phyloP scores from a whole-genome alignment of 441 rosid genomes.

The Corymbia citriodora region DNA sequence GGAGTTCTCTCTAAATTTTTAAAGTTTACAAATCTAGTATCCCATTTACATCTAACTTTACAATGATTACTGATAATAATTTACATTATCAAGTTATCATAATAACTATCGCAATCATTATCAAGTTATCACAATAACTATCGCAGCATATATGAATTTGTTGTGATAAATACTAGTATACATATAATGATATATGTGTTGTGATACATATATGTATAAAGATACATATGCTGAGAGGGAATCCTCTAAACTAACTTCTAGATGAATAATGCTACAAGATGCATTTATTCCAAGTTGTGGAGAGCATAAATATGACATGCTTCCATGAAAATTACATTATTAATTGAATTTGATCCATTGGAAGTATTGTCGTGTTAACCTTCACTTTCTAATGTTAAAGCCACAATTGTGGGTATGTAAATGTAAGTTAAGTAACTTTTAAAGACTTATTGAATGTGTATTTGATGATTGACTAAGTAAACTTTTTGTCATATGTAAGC shows the following conservation, averaged over 20 bases:
- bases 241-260: background rate
- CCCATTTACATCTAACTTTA: background rate
- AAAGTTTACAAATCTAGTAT: background rate
- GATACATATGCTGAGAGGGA: background rate
- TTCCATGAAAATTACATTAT: background rate
- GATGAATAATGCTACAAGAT: background rate
- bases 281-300: background rate
- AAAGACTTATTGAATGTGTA: no score
- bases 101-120: no score
- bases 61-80: background rate
- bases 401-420: no score
- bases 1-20: background rate
- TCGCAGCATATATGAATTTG: background rate
- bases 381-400: background rate
- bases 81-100: background rate
- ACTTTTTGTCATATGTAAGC: no score
- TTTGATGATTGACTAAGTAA: no score
- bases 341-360: background rate
- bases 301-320: background rate
- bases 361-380: background rate
- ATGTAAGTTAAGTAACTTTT: no score
- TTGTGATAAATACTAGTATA: background rate
- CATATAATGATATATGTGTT: background rate
- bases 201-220: background rate
- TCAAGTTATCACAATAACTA: background rate